Percentiles rank a stretch among this genome's conserved stretches.
These are phyloP conservation scores for Xanthoconium purpureum DNA, from an alignment of 768 basidiomycete genomes.

Conservation along the genomic window DNA sequence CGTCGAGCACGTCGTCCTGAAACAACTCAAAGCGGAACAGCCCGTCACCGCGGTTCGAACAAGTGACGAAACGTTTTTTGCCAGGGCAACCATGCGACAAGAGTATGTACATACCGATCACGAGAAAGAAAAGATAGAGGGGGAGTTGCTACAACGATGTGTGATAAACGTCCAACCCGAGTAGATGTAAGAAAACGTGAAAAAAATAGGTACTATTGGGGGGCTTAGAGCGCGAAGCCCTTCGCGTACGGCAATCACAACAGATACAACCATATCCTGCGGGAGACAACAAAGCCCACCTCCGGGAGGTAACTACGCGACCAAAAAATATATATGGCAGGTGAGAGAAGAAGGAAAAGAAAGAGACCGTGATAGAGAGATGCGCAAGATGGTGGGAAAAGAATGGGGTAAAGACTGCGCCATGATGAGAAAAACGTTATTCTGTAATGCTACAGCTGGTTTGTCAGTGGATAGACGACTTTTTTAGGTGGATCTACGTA, in stretches of 20 bases:
- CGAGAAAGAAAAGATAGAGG: too few relatives aligned
- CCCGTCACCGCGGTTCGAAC: too few relatives aligned
- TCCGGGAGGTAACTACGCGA: constrained; percentile 19
- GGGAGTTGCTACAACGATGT: too few relatives aligned
- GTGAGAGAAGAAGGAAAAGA: constrained; percentile 15
- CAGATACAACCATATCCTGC: constrained; percentile 25
- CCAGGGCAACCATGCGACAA: too few relatives aligned
- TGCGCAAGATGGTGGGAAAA: background rate
- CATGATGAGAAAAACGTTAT: constrained; percentile 6
- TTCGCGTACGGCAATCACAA: constrained; percentile 37
- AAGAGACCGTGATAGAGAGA: background rate
- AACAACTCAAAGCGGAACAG: too few relatives aligned
- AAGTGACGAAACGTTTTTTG: too few relatives aligned
- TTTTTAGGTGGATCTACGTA: constrained; percentile 23
- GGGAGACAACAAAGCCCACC: constrained; percentile 6
- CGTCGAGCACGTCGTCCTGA: too few relatives aligned
- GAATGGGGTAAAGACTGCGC: background rate
- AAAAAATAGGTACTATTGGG: constrained; percentile 30
- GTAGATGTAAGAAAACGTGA: background rate
- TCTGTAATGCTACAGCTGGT: constrained; percentile 19
- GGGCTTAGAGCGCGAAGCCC: constrained; percentile 51
- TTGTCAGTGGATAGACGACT: background rate
- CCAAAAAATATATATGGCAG: constrained; percentile 31
- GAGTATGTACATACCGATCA: too few relatives aligned
- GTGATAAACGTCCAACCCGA: too few relatives aligned